These are phyloP conservation scores for Auricularia sp. DNA, from an alignment of 768 basidiomycete genomes.

Conservation along the genomic window DNA sequence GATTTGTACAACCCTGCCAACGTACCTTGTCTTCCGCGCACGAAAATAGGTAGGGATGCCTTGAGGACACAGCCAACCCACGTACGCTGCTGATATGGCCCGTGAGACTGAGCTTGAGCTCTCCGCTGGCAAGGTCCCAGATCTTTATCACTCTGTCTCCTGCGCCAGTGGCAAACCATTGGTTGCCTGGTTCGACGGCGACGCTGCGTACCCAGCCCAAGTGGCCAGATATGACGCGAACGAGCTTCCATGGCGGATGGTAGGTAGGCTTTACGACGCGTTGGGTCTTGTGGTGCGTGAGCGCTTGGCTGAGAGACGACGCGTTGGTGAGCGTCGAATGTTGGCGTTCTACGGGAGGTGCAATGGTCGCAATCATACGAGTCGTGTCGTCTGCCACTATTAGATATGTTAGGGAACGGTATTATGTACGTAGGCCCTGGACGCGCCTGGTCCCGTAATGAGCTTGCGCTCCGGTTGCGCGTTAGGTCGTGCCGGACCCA, in stretches of 20 bases:
- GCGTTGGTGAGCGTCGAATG: slow-evolving; percentile 63
- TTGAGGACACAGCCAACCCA: slow-evolving; percentile 81
- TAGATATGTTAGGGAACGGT: neutral
- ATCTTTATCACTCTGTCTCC: slow-evolving; percentile 98
- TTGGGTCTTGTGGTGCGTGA: slow-evolving; percentile 86
- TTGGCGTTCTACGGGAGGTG: slow-evolving; percentile 33
- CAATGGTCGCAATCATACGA: slow-evolving; percentile 58
- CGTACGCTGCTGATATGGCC: slow-evolving; percentile 97
- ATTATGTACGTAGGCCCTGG: neutral
- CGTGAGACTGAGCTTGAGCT: slow-evolving; percentile 90
- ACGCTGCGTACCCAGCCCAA: slow-evolving; percentile 95
- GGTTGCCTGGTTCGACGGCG: slow-evolving; percentile 94
- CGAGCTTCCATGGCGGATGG: slow-evolving; percentile 93
- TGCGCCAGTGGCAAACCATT: slow-evolving; percentile 98
- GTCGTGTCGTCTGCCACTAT: slow-evolving; percentile 16
- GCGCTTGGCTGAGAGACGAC: slow-evolving; percentile 71
- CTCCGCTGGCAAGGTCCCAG: slow-evolving; percentile 97
- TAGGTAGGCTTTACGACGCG: slow-evolving; percentile 92
- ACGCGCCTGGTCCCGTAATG: slow-evolving; percentile 63
- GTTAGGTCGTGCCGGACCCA: slow-evolving; percentile 70
- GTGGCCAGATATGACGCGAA: slow-evolving; percentile 95
- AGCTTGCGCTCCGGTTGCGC: slow-evolving; percentile 41
- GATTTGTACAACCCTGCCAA: neutral
- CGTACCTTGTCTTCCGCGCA: slow-evolving; percentile 95
- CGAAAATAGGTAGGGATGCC: slow-evolving; percentile 96